Evolutionary conservation across 225 moss, liverwort and hornwort genomes (phyloP).

Genomic region (Physcomitrellopsis africana): DNA sequence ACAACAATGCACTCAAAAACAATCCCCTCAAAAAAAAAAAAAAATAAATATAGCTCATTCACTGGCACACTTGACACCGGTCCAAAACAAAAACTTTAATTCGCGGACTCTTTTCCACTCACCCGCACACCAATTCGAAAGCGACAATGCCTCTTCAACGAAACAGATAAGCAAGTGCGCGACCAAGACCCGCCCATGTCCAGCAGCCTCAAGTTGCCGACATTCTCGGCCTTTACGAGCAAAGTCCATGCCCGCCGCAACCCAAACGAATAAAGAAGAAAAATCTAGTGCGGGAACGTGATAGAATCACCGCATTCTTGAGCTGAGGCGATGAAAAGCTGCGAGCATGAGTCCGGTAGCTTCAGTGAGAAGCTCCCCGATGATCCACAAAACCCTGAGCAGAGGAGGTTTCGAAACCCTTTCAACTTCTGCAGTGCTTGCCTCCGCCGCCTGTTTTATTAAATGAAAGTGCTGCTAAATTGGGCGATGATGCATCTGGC

Average conservation of each 20-base stretch:
- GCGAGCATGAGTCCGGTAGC: background rate
- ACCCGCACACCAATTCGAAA: too few relatives aligned
- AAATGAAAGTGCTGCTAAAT: background rate
- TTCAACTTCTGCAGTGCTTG: background rate
- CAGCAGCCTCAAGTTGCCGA: conserved; percentile 10
- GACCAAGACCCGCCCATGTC: background rate
- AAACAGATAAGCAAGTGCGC: background rate
- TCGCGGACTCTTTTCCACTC: too few relatives aligned
- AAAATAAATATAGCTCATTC: too few relatives aligned
- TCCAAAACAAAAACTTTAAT: too few relatives aligned
- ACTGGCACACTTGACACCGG: too few relatives aligned
- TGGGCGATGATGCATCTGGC: background rate
- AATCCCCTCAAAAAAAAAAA: too few relatives aligned
- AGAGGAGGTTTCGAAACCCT: background rate
- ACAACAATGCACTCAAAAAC: background rate
- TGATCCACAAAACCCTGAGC: background rate
- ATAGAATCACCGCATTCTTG: conserved; percentile 8
- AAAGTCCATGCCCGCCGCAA: conserved; percentile 6
- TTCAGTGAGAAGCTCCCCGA: conserved; percentile 18
- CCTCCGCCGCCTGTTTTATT: conserved; percentile 4
- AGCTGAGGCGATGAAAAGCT: too few relatives aligned
- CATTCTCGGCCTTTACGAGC: background rate
- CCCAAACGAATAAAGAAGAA: background rate
- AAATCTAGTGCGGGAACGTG: background rate
- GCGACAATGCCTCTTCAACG: too few relatives aligned